Evolutionary conservation across 257 asterid species (phyloP).

Genomic region (Primulina tabacum): DNA sequence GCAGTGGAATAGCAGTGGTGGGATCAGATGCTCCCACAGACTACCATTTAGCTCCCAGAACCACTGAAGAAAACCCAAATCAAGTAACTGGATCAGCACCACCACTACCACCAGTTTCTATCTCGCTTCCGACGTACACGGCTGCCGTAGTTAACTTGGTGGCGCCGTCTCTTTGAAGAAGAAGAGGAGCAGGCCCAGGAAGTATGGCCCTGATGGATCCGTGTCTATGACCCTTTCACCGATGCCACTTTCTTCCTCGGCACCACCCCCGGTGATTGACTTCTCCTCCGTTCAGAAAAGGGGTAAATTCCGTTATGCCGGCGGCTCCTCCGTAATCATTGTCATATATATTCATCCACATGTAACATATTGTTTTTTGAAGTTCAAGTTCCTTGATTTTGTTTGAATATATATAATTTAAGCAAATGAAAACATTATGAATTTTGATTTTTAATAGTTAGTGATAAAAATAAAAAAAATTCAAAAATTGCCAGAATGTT

Average conservation of each 20-base stretch:
- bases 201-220: slow-evolving; percentile 80
- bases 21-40: slow-evolving; percentile 92
- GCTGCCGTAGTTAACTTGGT: slow-evolving; percentile 30
- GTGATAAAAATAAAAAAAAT: too few relatives aligned
- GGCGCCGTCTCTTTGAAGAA: slow-evolving; percentile 42
- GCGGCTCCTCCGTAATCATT: slow-evolving; percentile 28
- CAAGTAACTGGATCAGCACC: slow-evolving; percentile 52
- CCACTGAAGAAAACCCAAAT: slow-evolving; percentile 40
- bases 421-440: too few relatives aligned
- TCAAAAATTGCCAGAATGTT: too few relatives aligned
- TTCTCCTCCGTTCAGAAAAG: slow-evolving; percentile 68
- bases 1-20: slow-evolving; percentile 74
- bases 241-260: slow-evolving; percentile 79
- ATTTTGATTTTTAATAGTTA: too few relatives aligned
- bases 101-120: slow-evolving; percentile 26
- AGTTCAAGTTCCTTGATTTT: too few relatives aligned
- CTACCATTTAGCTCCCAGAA: slow-evolving; percentile 73
- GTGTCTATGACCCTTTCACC: slow-evolving; percentile 61
- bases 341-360: too few relatives aligned
- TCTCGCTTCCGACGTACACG: slow-evolving; percentile 33
- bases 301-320: slow-evolving; percentile 56
- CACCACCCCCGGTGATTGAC: slow-evolving; percentile 85
- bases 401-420: too few relatives aligned
- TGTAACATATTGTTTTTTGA: too few relatives aligned
- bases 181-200: slow-evolving; percentile 91